Evolutionary conservation across 305 asterid species (phyloP), one percentile per base, ranked within the genome.

Genomic region (Solanum hybrid): DNA sequence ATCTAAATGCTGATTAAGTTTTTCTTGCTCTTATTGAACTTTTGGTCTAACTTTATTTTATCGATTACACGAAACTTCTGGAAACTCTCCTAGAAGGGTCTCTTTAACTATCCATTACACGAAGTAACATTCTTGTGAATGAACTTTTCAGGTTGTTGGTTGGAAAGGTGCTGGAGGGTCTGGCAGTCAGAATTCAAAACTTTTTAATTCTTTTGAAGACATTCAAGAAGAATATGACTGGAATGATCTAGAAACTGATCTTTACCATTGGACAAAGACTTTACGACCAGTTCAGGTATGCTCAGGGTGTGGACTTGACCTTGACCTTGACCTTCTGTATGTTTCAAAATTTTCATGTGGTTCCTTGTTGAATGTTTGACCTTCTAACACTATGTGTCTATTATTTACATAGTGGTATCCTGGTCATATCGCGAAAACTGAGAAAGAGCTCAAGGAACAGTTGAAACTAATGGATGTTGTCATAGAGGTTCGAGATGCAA

Each of bases 401-500:
- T 90, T 66, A 88, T 89, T 91, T 86, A 73, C 64, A 82, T 86
- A 96, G 99, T 96, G 99, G 99, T 97, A 96, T 93, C 99, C 99
- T 24, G 99, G 99, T 85, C 99, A 97, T 92, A 96, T 97, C 72
- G 98, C 96, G 34, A 97, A 96, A 94, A 94, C 98, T 46, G 98
- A 96, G 92, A 97, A 94, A 88, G 98, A 94, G 92, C 98, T 97
- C 88, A 97, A 97, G 95, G 95, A 94, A 78, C 99, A 97, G 94
- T 94, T 97, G 91, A 97, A 96, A 92, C 90, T 96, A 94, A 96
- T 96, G 98, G 99, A 96, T 90, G 99, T 97, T 91, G 99, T 97
- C 87, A 94, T 96, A 90, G 99, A 97, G 94, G 98, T 96, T 88
- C 95, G 99, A 89, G 99, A 97, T 93, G 99, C 99, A 78, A 96